Percentiles rank a stretch among this genome's conserved stretches.
These are phyloP conservation scores for Chloris gayana DNA, from an alignment of 176 grass and related monocot species.

Conservation along the genomic window DNA sequence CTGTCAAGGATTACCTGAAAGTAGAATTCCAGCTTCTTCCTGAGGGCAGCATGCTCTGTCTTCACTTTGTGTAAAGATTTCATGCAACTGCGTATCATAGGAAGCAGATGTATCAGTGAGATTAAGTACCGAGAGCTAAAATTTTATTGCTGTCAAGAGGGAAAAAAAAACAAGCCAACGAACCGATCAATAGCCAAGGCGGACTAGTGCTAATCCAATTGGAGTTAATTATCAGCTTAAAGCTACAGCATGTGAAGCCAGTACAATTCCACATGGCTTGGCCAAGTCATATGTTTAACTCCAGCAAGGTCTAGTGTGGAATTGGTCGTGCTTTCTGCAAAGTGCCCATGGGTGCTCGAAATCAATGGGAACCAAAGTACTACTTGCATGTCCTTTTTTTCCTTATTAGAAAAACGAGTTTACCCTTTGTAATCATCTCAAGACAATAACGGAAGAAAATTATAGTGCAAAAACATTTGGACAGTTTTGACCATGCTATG, in stretches of 20 bases:
- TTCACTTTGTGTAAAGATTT: neutral
- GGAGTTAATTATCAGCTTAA: neutral
- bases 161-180: neutral
- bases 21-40: no score
- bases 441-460: neutral
- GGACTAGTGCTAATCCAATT: neutral
- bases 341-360: neutral
- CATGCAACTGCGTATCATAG: slow-evolving; percentile 47
- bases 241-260: slow-evolving; percentile 13
- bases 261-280: slow-evolving; percentile 13
- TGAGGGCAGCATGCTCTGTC: no score
- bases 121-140: neutral
- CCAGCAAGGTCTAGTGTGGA: neutral
- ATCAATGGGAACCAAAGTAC: neutral
- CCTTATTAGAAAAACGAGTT: neutral
- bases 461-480: no score
- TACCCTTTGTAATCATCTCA: neutral
- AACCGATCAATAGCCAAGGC: neutral
- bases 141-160: neutral
- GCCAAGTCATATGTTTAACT: neutral
- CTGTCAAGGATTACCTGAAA: no score
- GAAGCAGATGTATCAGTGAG: neutral
- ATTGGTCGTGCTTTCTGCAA: slow-evolving; percentile 3
- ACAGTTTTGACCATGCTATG: no score
- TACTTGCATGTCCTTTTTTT: slow-evolving; percentile 10